Evolutionary conservation across 2,329 filamentous ascomycete species (phyloP), one percentile per base, ranked within the genome.

Genomic region (Aspergillus melleus): DNA sequence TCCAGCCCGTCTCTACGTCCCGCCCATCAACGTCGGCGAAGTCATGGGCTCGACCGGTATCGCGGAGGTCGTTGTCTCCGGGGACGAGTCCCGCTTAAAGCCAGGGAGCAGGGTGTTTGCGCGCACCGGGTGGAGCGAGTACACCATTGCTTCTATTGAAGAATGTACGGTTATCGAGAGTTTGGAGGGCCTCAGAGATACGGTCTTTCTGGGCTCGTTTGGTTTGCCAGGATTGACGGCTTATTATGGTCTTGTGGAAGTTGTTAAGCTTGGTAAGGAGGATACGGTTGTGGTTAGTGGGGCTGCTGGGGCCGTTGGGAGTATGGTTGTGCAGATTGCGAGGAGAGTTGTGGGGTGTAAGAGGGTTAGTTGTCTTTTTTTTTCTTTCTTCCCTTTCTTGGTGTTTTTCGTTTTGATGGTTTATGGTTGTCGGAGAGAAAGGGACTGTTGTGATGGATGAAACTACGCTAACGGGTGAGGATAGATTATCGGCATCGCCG

Each of bases 261-360:
- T 77, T n/a, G 77, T 73, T 11, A 71, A 70, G 20, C 71, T 73
- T 4, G 76, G 73, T 49, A 65, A 69, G 10, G 75, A 74, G 3
- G 76, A 82, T 59, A 76, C 76, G 3, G 67, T 81, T 29, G 79
- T 83, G 16, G 70, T 83, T 11, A 79, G 76, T 44, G 79, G 78
- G 2, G 81, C 81, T 1, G 81, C 81, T 1, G 81, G 81, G 2
- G 80, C 80, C 6, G 81, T 79, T 1, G 81, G 81, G 0, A 75
- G 70, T 52, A 78, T 81, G 70, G 81, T 76, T 0, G 80, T 84
- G 8, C 83, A 86, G 70, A 81, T 85, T 62, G 83, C 82, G 6
- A 82, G 81, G 68, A 74, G 81, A 47, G 56, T 67, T 14, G 49
- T 68, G 22, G 63, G 61, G n/a, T 63, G 61, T 55, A 54, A 49